Evolutionary conservation across 176 grass and related monocot genomes (phyloP).

Genomic region (Tillandsia fasciculata): DNA sequence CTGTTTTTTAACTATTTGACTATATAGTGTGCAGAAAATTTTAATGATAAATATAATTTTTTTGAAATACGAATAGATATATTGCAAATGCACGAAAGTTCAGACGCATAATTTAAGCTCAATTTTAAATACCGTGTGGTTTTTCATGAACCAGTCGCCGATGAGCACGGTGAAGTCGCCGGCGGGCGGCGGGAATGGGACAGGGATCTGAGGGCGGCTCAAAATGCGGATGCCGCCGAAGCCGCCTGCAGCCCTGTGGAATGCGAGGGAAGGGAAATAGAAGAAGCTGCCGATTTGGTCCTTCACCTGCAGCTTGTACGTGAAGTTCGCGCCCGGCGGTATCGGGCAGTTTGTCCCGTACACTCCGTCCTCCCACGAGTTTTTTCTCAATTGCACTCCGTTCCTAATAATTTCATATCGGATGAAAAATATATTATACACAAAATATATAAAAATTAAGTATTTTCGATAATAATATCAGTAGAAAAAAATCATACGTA

Average conservation of each 20-base stretch:
- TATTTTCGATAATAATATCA: not conserved
- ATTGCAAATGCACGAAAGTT: not conserved
- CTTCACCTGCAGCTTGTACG: constrained; percentile 53
- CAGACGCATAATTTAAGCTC: not conserved
- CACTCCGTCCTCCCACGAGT: constrained; percentile 86
- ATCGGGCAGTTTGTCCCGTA: constrained; percentile 75
- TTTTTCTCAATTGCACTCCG: constrained; percentile 65
- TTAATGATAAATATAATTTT: too few species aligned
- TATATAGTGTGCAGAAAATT: too few species aligned
- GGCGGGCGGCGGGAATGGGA: constrained; percentile 53
- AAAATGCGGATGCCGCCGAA: constrained; percentile 51
- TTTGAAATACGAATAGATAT: not conserved
- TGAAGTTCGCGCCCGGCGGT: constrained; percentile 53
- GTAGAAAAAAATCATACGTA: not conserved
- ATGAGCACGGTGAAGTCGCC: constrained; percentile 57
- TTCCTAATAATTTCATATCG: constrained; percentile 28
- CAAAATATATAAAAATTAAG: not conserved
- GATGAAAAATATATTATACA: not conserved
- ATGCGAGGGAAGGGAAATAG: constrained; percentile 61
- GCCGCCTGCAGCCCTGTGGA: constrained; percentile 73
- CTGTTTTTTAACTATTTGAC: too few species aligned
- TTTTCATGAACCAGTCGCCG: constrained; percentile 61
- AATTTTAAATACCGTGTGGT: constrained; percentile 24
- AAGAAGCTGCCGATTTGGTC: constrained; percentile 71
- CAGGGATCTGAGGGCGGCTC: constrained; percentile 40